Evolutionary conservation across 2,329 filamentous ascomycete species (phyloP).

Genomic region (Ophiostoma ulmi): DNA sequence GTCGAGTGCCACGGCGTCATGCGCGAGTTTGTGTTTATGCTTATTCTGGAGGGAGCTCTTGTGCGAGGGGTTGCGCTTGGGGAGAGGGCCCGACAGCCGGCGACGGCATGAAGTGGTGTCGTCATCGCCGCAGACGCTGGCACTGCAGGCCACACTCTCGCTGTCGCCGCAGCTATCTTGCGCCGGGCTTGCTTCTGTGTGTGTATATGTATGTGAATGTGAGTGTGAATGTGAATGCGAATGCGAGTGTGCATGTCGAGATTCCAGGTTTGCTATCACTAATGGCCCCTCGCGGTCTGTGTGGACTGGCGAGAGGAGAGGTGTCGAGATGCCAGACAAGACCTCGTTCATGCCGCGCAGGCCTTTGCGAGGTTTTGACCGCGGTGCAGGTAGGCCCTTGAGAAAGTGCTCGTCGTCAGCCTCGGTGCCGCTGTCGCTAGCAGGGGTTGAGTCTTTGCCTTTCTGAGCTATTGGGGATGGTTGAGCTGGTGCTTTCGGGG

Average conservation of each 20-base stretch:
- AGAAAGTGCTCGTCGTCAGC: slow-evolving; percentile 90
- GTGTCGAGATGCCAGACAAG: slow-evolving; percentile 53
- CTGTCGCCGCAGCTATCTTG: not conserved
- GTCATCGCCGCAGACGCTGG: slow-evolving; percentile 37
- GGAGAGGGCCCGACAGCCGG: not conserved
- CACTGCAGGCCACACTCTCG: slow-evolving; percentile 19
- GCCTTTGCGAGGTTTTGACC: slow-evolving; percentile 68
- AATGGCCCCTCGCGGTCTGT: not conserved
- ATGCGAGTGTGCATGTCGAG: not conserved
- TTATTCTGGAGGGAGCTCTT: not conserved
- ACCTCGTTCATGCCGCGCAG: slow-evolving; percentile 57
- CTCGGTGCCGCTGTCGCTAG: slow-evolving; percentile 88
- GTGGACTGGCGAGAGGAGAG: slow-evolving; percentile 44
- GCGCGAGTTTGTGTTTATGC: slow-evolving; percentile 23
- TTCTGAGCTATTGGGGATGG: not conserved
- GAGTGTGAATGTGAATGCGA: too few species aligned
- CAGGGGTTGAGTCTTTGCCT: slow-evolving; percentile 52
- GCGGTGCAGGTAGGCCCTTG: slow-evolving; percentile 77
- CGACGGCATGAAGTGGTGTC: slow-evolving; percentile 16
- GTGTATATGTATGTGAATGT: not conserved
- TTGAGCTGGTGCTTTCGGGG: not conserved
- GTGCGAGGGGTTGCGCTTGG: not conserved
- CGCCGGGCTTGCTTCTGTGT: not conserved
- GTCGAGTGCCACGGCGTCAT: slow-evolving; percentile 22
- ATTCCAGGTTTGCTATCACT: not conserved